phyloP scores from a whole-genome alignment of 192 early-diverging fungal species.

The Chytriomyces sp. region DNA sequence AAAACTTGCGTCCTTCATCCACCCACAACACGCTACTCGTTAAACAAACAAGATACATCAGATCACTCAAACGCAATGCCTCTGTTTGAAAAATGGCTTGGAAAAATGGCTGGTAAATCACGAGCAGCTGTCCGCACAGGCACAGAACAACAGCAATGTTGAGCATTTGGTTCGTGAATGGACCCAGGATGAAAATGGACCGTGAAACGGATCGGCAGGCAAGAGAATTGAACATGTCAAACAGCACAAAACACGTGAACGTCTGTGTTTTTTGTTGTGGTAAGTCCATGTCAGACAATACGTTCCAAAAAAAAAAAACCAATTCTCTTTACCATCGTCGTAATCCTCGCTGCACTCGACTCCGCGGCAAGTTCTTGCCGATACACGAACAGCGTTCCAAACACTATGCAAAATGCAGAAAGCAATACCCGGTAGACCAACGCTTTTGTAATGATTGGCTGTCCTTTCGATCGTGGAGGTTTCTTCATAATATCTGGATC shows the following conservation, averaged over 20 bases:
- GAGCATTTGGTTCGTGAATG: constrained; percentile 88
- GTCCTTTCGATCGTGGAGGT: constrained; percentile 79
- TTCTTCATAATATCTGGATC: constrained; percentile 88
- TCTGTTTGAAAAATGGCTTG: constrained; percentile 94
- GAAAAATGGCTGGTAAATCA: constrained; percentile 88
- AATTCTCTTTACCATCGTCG: constrained; percentile 81
- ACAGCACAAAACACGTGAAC: constrained; percentile 95
- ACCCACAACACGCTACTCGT: constrained; percentile 82
- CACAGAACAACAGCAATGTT: constrained; percentile 83
- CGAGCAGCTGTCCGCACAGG: constrained; percentile 82
- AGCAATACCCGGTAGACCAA: constrained; percentile 79
- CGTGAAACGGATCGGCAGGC: constrained; percentile 86
- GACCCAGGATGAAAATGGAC: constrained; percentile 80
- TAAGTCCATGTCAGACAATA: not conserved
- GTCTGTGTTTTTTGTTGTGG: constrained; percentile 59
- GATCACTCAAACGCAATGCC: constrained; percentile 75
- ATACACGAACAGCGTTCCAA: constrained; percentile 85
- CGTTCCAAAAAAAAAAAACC: constrained; percentile 4
- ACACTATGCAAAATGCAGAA: constrained; percentile 79
- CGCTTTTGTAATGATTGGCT: constrained; percentile 77
- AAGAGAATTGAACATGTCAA: constrained; percentile 94
- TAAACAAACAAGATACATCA: constrained; percentile 69
- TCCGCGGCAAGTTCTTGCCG: constrained; percentile 78
- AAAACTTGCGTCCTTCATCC: constrained; percentile 78
- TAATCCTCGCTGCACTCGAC: constrained; percentile 70